These are phyloP conservation scores for Monilinia fructicola DNA, from an alignment of 2,329 filamentous ascomycete genomes.

Conservation along the genomic window DNA sequence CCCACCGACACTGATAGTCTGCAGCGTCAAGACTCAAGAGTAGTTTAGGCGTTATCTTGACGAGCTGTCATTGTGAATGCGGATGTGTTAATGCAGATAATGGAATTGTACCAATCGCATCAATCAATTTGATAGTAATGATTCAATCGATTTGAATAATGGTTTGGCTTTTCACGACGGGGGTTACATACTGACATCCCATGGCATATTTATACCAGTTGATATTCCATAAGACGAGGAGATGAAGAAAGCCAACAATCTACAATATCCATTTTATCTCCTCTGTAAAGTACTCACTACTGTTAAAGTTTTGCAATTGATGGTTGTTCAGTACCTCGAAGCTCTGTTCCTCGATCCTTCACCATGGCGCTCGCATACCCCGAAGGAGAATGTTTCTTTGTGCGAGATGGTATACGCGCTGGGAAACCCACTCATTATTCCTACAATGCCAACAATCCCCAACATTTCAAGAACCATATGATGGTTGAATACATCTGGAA, in stretches of 20 bases:
- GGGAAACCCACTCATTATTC: neutral
- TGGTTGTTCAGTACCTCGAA: neutral
- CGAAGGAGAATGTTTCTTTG: slow-evolving; percentile 13
- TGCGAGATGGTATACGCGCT: slow-evolving; percentile 4
- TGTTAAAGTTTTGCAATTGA: neutral
- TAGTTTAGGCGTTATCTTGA: neutral
- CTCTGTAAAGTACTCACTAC: neutral
- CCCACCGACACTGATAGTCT: neutral
- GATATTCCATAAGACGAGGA: neutral
- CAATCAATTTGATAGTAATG: neutral
- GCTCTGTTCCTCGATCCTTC: neutral
- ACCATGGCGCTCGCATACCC: slow-evolving; percentile 10
- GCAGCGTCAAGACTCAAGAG: neutral
- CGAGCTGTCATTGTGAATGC: neutral
- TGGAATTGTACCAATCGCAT: neutral
- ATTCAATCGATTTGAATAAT: too few species aligned
- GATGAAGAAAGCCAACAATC: neutral
- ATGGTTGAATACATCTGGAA: slow-evolving; percentile 15
- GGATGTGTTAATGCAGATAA: neutral
- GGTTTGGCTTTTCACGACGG: neutral
- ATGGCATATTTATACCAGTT: neutral
- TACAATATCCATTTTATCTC: neutral
- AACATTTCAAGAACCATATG: slow-evolving; percentile 12
- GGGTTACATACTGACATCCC: too few species aligned
- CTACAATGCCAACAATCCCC: neutral